Conservation (phyloP, 495 filamentous ascomycete species). For the Articulospora tetracladia region DNA sequence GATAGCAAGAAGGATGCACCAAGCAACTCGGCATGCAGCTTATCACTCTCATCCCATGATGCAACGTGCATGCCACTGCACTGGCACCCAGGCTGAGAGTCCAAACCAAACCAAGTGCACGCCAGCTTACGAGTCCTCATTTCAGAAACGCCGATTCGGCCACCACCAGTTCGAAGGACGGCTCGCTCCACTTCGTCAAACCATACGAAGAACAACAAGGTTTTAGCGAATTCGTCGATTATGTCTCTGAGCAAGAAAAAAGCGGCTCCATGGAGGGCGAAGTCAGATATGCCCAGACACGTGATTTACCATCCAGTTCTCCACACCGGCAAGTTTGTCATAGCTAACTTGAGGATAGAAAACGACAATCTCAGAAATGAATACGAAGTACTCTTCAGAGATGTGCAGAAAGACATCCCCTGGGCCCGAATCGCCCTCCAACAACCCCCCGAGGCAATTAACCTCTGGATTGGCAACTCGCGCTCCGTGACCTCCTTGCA, state of each 20-base stretch:
- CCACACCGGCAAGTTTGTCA: neutral
- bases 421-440: constrained; percentile 65
- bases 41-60: neutral
- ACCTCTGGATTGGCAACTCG: constrained; percentile 75
- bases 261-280: constrained; percentile 24
- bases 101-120: too few species aligned
- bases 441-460: constrained; percentile 62
- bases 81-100: neutral
- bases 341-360: constrained; percentile 36
- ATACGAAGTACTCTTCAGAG: constrained; percentile 51
- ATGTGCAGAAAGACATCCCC: constrained; percentile 53
- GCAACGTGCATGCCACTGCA: neutral
- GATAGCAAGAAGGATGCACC: neutral
- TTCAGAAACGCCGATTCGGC: constrained; percentile 59
- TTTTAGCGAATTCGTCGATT: constrained; percentile 43
- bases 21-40: neutral
- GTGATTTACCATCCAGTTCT: constrained; percentile 24
- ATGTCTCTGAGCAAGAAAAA: constrained; percentile 37
- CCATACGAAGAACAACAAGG: constrained; percentile 48
- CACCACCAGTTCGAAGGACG: constrained; percentile 22
- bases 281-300: constrained; percentile 51
- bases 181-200: constrained; percentile 46
- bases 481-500: constrained; percentile 63
- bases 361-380: constrained; percentile 74
- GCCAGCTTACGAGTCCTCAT: too few species aligned